These are phyloP conservation scores for Rhodotorula kratochvilovae DNA, from an alignment of 768 basidiomycete genomes.

Conservation along the genomic window DNA sequence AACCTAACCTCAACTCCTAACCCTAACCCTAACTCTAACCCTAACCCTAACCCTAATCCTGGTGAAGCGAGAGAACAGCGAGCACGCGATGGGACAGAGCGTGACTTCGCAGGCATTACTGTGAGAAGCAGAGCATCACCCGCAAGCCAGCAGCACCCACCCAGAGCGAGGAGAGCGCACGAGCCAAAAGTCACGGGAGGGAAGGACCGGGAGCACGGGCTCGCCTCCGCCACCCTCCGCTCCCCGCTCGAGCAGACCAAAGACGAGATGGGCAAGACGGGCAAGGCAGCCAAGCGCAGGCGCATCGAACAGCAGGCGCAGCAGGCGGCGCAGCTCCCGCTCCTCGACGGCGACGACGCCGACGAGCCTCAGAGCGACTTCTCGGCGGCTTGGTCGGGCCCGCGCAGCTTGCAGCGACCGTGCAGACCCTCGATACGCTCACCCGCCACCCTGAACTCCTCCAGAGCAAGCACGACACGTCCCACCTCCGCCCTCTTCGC, in stretches of 20 bases:
- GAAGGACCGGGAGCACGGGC: no score
- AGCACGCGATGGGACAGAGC: no score
- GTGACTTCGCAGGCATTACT: no score
- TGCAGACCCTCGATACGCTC: constrained; percentile 23
- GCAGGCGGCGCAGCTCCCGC: neutral
- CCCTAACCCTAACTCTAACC: no score
- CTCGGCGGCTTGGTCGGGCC: constrained; percentile 25
- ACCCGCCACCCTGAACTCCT: constrained; percentile 2
- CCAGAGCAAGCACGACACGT: neutral
- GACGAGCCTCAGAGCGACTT: neutral
- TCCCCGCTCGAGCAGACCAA: no score
- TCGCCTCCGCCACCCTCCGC: neutral
- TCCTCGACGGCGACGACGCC: neutral
- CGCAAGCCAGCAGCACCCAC: no score
- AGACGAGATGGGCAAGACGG: constrained; percentile 24
- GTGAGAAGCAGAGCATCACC: no score
- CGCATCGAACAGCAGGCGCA: constrained; percentile 8
- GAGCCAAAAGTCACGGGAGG: no score
- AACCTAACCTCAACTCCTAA: no score
- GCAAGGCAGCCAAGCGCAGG: constrained; percentile 14
- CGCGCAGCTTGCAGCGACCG: constrained; percentile 14
- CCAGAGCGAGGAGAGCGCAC: no score
- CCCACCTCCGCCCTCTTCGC: constrained; percentile 17
- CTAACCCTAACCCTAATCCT: no score
- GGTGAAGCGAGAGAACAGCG: no score